Evolutionary conservation across 2,329 filamentous ascomycete species (phyloP).

Genomic region (Acrocalymma vagum): DNA sequence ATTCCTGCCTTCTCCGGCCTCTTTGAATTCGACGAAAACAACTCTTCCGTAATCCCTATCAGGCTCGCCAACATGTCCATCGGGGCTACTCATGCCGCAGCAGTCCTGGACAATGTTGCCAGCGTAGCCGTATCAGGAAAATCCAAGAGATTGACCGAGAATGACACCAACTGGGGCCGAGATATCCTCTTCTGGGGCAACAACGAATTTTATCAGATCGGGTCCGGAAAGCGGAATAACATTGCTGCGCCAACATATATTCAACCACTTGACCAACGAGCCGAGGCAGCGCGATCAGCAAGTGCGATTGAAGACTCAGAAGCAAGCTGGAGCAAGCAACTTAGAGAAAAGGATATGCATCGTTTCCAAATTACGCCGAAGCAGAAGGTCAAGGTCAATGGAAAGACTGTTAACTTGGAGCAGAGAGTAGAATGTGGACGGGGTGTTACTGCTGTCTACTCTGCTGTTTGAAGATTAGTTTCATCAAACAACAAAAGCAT

Average conservation of each 20-base stretch:
- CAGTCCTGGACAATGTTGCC: conserved; percentile 83
- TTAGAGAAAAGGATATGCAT: conserved; percentile 72
- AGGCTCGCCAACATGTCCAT: conserved; percentile 76
- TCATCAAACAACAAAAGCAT: no score
- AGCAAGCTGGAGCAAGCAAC: conserved; percentile 42
- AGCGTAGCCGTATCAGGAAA: conserved; percentile 64
- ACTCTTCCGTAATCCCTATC: conserved; percentile 76
- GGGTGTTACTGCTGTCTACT: conserved; percentile 84
- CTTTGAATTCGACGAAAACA: conserved; percentile 84
- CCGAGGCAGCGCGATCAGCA: conserved; percentile 54
- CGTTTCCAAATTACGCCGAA: conserved; percentile 83
- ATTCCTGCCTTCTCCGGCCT: conserved; percentile 84
- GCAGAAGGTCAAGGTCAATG: conserved; percentile 73
- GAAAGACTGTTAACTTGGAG: conserved; percentile 78
- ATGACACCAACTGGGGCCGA: conserved; percentile 86
- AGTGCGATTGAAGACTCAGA: conserved; percentile 21
- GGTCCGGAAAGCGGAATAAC: conserved; percentile 89
- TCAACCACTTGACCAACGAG: conserved; percentile 73
- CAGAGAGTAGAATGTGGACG: conserved; percentile 89
- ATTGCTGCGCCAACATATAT: conserved; percentile 79
- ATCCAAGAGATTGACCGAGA: conserved; percentile 53
- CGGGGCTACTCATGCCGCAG: conserved; percentile 82
- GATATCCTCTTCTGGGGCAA: conserved; percentile 95
- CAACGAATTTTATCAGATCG: conserved; percentile 93
- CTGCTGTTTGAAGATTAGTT: conserved; percentile 55